Conservation (phyloP, 257 asterid genomes). For the Nemophila menziesii region DNA sequence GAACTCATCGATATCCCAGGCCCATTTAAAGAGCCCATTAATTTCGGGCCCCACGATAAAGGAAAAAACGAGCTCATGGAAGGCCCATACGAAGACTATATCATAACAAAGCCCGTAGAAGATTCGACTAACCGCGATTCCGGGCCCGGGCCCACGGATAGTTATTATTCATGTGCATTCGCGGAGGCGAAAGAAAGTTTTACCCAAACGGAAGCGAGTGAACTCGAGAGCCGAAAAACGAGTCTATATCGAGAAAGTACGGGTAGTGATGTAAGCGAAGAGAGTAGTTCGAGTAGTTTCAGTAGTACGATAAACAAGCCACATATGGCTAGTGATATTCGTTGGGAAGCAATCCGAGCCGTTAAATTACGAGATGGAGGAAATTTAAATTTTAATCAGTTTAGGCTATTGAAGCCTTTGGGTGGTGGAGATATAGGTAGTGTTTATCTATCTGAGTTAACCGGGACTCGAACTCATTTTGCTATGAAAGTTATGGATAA, state of each 20-base stretch:
- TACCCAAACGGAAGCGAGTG: slow-evolving; percentile 37
- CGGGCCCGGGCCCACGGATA: slow-evolving; percentile 27
- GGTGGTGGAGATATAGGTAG: slow-evolving; percentile 60
- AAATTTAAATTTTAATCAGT: slow-evolving; percentile 38
- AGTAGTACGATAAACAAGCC: slow-evolving; percentile 39
- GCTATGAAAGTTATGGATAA: slow-evolving; percentile 69
- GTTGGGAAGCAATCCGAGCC: slow-evolving; percentile 60
- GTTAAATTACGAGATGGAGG: slow-evolving; percentile 36
- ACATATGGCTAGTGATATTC: slow-evolving; percentile 46
- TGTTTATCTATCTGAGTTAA: slow-evolving; percentile 44
- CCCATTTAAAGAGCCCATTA: slow-evolving; percentile 18
- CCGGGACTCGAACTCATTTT: slow-evolving; percentile 47
- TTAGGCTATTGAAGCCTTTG: slow-evolving; percentile 37
- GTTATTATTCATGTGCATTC: slow-evolving; percentile 29
- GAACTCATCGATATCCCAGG: slow-evolving; percentile 13
- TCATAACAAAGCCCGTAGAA: slow-evolving; percentile 22
- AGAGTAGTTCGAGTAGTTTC: slow-evolving; percentile 51
- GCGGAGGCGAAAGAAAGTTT: slow-evolving; percentile 42
- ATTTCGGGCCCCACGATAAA: slow-evolving; percentile 12
- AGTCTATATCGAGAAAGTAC: slow-evolving; percentile 41
- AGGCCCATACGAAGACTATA: too few relatives aligned
- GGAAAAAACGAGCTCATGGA: slow-evolving; percentile 21
- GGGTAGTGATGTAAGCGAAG: slow-evolving; percentile 46
- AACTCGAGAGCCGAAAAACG: slow-evolving; percentile 28
- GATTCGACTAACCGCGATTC: slow-evolving; percentile 12